Evolutionary conservation across 2,329 filamentous ascomycete species (phyloP).

Genomic region (Helotiales sp.): DNA sequence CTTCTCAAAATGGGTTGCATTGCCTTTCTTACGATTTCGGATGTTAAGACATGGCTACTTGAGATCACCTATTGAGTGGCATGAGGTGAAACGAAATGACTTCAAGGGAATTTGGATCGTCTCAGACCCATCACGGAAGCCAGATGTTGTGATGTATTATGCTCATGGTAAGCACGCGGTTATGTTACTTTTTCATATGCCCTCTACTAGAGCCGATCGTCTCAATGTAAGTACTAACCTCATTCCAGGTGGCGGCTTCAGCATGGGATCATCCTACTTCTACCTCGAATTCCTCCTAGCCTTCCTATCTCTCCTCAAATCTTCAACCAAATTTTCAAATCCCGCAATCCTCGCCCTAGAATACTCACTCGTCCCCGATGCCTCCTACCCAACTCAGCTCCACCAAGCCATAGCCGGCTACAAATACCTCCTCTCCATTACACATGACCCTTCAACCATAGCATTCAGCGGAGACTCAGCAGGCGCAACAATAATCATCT

Average conservation of each 20-base stretch:
- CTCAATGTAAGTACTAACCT: not conserved
- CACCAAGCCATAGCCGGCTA: slow-evolving; percentile 71
- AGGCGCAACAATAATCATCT: slow-evolving; percentile 72
- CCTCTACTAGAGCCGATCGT: not conserved
- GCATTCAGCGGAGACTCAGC: slow-evolving; percentile 79
- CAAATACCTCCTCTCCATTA: slow-evolving; percentile 63
- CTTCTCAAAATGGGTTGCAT: slow-evolving; percentile 70
- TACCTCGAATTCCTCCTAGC: slow-evolving; percentile 81
- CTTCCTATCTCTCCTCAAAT: slow-evolving; percentile 66
- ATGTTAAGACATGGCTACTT: slow-evolving; percentile 72
- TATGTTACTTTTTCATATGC: not conserved
- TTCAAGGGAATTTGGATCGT: slow-evolving; percentile 71
- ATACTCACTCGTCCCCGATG: slow-evolving; percentile 72
- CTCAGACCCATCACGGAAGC: slow-evolving; percentile 56
- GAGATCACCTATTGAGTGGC: slow-evolving; percentile 63
- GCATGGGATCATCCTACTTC: slow-evolving; percentile 79
- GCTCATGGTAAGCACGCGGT: slow-evolving; percentile 60
- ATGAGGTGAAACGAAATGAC: slow-evolving; percentile 51
- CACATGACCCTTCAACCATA: slow-evolving; percentile 56
- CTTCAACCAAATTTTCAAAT: slow-evolving; percentile 66
- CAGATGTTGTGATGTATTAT: slow-evolving; percentile 82
- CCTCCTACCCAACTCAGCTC: slow-evolving; percentile 71
- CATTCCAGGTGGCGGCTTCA: slow-evolving; percentile 72
- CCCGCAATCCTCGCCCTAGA: slow-evolving; percentile 79
- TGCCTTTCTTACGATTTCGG: slow-evolving; percentile 74